A percentile compares a stretch with the other conserved stretches of the same genome.
Evolutionary conservation across 2,329 filamentous ascomycete genomes (phyloP).

Genomic region (Aspergillus sp.): DNA sequence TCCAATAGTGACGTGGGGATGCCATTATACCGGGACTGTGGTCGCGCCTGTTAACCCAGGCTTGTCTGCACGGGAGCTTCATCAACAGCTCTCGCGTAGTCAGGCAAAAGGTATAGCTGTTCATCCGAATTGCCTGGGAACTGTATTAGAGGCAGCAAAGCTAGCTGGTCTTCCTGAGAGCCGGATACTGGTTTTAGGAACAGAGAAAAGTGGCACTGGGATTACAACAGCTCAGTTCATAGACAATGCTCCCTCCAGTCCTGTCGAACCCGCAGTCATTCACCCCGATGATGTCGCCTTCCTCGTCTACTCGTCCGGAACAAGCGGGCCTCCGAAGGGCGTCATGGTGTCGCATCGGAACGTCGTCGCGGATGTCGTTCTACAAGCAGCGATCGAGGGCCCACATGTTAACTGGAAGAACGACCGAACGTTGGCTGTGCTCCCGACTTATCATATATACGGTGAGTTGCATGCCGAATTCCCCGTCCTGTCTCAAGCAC

Average conservation of each 20-base stretch:
- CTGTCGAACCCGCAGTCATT: neutral
- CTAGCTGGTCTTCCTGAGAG: slow-evolving; percentile 1
- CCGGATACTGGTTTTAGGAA: slow-evolving; percentile 9
- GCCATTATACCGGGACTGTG: slow-evolving; percentile 17
- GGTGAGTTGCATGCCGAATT: slow-evolving; percentile 5
- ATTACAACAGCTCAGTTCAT: neutral
- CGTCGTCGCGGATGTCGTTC: slow-evolving; percentile 16
- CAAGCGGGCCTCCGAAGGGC: slow-evolving; percentile 31
- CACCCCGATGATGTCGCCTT: slow-evolving; percentile 19
- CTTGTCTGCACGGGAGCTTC: slow-evolving; percentile 15
- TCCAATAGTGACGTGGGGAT: slow-evolving; percentile 17
- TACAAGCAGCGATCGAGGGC: slow-evolving; percentile 9
- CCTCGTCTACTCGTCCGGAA: slow-evolving; percentile 34
- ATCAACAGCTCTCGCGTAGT: slow-evolving; percentile 14
- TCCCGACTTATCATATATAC: slow-evolving; percentile 25
- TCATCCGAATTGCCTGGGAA: slow-evolving; percentile 8
- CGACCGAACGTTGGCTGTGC: slow-evolving; percentile 13
- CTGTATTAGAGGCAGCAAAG: slow-evolving; percentile 9
- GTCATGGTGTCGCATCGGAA: slow-evolving; percentile 21
- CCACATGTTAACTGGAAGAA: slow-evolving; percentile 10
- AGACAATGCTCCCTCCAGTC: neutral
- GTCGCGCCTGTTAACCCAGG: slow-evolving; percentile 20
- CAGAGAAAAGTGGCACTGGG: neutral
- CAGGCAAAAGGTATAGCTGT: slow-evolving; percentile 15
- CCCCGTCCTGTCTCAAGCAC: neutral